Conservation (phyloP, 2,329 filamentous ascomycete species). For the Xylaria sp. region DNA sequence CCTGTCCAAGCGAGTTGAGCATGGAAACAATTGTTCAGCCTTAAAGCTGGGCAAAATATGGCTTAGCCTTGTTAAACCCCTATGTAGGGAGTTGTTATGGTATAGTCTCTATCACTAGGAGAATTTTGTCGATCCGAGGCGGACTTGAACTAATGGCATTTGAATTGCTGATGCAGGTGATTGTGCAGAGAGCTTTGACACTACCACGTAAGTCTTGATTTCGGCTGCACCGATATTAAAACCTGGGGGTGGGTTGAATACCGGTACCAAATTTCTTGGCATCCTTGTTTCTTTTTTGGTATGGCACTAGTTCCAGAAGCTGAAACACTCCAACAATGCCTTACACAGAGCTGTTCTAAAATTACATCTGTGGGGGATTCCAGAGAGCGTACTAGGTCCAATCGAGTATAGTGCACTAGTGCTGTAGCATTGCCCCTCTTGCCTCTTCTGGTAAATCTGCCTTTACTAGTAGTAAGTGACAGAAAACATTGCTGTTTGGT, state of each 20-base stretch:
- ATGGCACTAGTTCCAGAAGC: conserved; percentile 9
- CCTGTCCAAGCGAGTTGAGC: background rate
- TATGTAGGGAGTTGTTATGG: background rate
- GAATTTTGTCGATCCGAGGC: background rate
- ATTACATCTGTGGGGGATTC: conserved; percentile 25
- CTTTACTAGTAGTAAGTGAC: background rate
- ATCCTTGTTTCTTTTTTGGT: background rate
- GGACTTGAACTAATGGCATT: background rate
- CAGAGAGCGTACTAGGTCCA: background rate
- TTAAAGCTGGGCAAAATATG: background rate
- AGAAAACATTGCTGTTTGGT: conserved; percentile 8
- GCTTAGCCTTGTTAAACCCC: background rate
- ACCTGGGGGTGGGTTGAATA: conserved; percentile 22
- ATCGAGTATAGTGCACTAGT: background rate
- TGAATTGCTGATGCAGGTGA: conserved; percentile 16
- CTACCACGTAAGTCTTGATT: conserved; percentile 8
- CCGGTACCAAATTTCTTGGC: conserved; percentile 1
- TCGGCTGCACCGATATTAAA: conserved; percentile 31
- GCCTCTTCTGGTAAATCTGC: conserved; percentile 13
- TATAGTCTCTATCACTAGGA: background rate
- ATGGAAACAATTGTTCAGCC: background rate
- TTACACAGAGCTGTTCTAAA: conserved; percentile 29
- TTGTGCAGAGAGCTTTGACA: conserved; percentile 2
- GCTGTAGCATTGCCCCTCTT: conserved; percentile 26
- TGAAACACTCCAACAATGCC: conserved; percentile 31